Percentiles rank a stretch among this genome's conserved stretches.
phyloP scores from a whole-genome alignment of 2,329 filamentous ascomycete species.

The Aspergillus sp. region DNA sequence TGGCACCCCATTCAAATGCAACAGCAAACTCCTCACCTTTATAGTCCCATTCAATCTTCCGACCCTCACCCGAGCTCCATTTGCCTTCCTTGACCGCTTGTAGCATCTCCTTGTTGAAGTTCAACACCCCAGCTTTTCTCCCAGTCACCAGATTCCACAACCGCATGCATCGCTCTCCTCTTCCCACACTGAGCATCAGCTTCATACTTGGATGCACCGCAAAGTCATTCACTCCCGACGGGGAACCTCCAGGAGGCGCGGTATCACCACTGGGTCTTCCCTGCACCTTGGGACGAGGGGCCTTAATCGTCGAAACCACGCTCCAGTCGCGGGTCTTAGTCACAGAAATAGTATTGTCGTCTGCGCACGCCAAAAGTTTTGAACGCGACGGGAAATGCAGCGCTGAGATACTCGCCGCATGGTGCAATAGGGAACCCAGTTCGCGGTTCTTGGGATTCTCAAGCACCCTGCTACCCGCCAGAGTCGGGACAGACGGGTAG shows the following conservation, averaged over 20 bases:
- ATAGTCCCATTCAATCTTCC: constrained; percentile 70
- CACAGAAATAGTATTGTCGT: constrained; percentile 87
- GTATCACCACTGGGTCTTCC: constrained; percentile 86
- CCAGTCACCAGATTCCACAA: constrained; percentile 96
- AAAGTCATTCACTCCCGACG: constrained; percentile 88
- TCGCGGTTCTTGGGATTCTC: constrained; percentile 84
- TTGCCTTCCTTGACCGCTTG: constrained; percentile 67
- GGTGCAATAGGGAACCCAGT: constrained; percentile 77
- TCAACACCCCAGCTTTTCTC: constrained; percentile 87
- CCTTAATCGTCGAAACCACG: constrained; percentile 78
- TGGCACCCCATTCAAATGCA: constrained; percentile 73
- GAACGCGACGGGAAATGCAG: constrained; percentile 75
- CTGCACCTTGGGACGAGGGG: constrained; percentile 68
- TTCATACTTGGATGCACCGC: constrained; percentile 95
- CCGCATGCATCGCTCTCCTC: constrained; percentile 82
- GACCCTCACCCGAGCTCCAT: constrained; percentile 71
- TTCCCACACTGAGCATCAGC: constrained; percentile 86
- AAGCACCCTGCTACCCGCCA: constrained; percentile 64
- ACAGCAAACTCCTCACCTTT: constrained; percentile 78
- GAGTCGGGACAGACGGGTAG: constrained; percentile 54
- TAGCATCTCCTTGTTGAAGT: constrained; percentile 67
- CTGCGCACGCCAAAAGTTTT: constrained; percentile 79
- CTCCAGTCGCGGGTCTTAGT: constrained; percentile 84
- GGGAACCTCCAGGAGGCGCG: constrained; percentile 68
- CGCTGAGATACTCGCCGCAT: constrained; percentile 70